Evolutionary conservation across 345 rosid species (phyloP).

Genomic region (Brassica nigra): DNA sequence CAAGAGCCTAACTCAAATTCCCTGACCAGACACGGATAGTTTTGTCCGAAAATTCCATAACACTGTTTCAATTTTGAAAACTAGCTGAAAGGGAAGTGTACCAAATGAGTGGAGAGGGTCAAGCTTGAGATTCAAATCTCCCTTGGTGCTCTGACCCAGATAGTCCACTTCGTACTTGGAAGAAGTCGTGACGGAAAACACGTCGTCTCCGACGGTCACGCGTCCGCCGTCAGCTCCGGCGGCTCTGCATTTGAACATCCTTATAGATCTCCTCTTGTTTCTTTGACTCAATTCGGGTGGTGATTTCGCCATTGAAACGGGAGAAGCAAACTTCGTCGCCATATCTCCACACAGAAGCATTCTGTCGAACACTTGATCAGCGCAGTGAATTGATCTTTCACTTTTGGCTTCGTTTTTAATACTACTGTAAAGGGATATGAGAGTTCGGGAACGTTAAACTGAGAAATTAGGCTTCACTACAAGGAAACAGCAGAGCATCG

Average conservation of each 20-base stretch:
- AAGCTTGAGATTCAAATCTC: slow-evolving; percentile 82
- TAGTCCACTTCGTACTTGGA: slow-evolving; percentile 74
- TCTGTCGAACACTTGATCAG: slow-evolving; percentile 35
- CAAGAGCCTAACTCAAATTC: background rate
- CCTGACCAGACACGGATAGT: slow-evolving; percentile 5
- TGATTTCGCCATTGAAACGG: background rate
- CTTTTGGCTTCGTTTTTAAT: slow-evolving; percentile 6
- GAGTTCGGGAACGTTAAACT: slow-evolving; percentile 29
- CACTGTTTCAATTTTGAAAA: too few relatives aligned
- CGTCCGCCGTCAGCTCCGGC: slow-evolving; percentile 37
- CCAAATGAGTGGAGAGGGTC: slow-evolving; percentile 59
- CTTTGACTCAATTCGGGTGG: background rate
- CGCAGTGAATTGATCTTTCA: slow-evolving; percentile 22
- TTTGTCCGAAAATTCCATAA: background rate
- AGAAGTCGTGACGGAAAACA: slow-evolving; percentile 74
- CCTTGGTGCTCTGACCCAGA: slow-evolving; percentile 90
- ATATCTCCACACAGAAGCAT: slow-evolving; percentile 31
- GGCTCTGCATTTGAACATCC: slow-evolving; percentile 42
- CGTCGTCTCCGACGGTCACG: slow-evolving; percentile 48
- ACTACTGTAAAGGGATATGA: slow-evolving; percentile 9
- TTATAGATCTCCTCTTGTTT: slow-evolving; percentile 25
- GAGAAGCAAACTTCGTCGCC: slow-evolving; percentile 20
- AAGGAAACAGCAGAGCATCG: slow-evolving; percentile 10
- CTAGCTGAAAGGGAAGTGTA: too few relatives aligned
- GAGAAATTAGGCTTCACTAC: slow-evolving; percentile 11